Evolutionary conservation across 2,329 filamentous ascomycete species (phyloP).

Genomic region (Tympanopsis confertula): DNA sequence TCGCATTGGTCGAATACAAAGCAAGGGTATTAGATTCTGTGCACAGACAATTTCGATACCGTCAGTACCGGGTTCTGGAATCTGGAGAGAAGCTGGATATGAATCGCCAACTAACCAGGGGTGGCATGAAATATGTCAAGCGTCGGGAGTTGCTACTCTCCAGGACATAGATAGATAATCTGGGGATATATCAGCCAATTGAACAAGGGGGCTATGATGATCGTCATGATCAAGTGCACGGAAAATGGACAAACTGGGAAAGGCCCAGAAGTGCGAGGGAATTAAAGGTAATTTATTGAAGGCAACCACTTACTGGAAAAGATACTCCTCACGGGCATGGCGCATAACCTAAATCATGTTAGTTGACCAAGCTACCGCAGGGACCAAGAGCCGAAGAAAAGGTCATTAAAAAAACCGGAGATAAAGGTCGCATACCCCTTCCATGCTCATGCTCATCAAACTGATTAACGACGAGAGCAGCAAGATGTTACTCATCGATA

Average conservation of each 20-base stretch:
- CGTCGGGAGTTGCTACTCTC: conserved; percentile 30
- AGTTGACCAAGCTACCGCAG: conserved; percentile 2
- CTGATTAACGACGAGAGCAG: conserved; percentile 47
- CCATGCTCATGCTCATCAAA: conserved; percentile 43
- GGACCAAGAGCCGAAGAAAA: background rate
- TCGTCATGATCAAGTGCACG: no score
- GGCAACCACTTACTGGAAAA: conserved; percentile 36
- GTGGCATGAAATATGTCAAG: conserved; percentile 31
- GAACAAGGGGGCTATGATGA: background rate
- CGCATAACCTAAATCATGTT: conserved; percentile 35
- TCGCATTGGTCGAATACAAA: conserved; percentile 42
- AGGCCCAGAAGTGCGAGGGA: conserved; percentile 33
- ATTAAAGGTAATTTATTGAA: conserved; percentile 23
- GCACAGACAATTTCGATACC: no score
- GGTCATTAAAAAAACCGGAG: conserved; percentile 1
- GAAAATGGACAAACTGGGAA: no score
- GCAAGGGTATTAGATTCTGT: conserved; percentile 46
- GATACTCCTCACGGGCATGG: conserved; percentile 49
- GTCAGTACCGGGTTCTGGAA: no score
- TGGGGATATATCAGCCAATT: conserved; percentile 2
- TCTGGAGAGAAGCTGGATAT: no score
- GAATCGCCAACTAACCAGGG: conserved; percentile 28
- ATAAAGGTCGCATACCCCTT: conserved; percentile 29
- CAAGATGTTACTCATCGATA: conserved; percentile 47
- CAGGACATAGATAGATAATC: conserved; percentile 21